Percentiles rank a stretch among this genome's conserved stretches.
Evolutionary conservation across 2,329 filamentous ascomycete genomes (phyloP).

Genomic region (Beauveria asiatica): DNA sequence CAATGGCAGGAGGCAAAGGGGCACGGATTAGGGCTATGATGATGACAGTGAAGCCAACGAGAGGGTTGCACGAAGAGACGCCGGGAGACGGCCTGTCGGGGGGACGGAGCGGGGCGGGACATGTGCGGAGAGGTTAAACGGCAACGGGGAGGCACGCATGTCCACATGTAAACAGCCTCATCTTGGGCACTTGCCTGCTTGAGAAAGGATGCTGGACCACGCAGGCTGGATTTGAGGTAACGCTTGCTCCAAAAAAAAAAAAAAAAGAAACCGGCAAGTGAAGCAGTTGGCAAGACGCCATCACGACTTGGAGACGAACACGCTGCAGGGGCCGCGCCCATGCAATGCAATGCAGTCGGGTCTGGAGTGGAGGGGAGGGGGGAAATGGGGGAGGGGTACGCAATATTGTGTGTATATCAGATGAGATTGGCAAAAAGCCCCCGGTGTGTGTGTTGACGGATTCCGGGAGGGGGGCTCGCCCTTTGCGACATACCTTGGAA

Average conservation of each 20-base stretch:
- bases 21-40: neutral
- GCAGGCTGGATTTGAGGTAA: neutral
- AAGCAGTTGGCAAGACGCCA: neutral
- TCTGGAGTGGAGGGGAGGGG: neutral
- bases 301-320: constrained; percentile 4
- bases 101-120: neutral
- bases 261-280: neutral
- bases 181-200: neutral
- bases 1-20: neutral
- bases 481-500: constrained; percentile 39
- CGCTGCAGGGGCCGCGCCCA: neutral
- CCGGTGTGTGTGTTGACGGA: neutral
- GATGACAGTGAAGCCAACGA: neutral
- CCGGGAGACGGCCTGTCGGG: neutral
- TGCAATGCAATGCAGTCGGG: neutral
- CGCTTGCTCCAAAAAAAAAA: neutral
- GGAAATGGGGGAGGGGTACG: neutral
- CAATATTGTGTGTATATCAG: neutral
- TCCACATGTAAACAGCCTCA: neutral
- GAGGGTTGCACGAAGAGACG: neutral
- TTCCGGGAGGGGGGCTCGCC: no score
- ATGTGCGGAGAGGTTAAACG: neutral
- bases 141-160: neutral
- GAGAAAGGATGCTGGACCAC: neutral
- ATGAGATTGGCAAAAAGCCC: neutral